A percentile compares a stretch with the other conserved stretches of the same genome.
Conservation (phyloP, 768 basidiomycete genomes). For the Boletus tomentosulus region DNA sequence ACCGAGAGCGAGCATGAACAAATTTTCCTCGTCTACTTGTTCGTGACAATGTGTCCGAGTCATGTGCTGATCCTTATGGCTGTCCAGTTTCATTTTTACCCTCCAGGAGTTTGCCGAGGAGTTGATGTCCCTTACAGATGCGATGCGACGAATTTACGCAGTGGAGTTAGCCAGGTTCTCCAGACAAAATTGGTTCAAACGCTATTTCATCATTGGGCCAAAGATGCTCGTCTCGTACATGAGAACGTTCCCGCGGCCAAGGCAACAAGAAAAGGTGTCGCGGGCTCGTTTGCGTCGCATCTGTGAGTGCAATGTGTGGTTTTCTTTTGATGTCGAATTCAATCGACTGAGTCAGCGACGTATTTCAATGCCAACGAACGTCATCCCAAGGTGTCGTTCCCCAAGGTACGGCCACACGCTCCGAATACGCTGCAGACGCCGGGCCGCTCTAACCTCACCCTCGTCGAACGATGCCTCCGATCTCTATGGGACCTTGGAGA, state of each 20-base stretch:
- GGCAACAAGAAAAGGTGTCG: constrained; percentile 11
- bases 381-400: constrained; percentile 63
- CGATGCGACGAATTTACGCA: constrained; percentile 74
- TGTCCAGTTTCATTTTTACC: constrained; percentile 86
- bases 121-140: constrained; percentile 74
- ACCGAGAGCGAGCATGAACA: constrained; percentile 66
- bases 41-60: constrained; percentile 28
- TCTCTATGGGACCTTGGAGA: constrained; percentile 68
- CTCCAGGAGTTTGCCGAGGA: constrained; percentile 92
- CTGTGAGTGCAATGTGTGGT: constrained; percentile 31
- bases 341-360: constrained; percentile 33
- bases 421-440: constrained; percentile 86
- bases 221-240: constrained; percentile 21
- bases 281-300: constrained; percentile 32
- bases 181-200: constrained; percentile 39
- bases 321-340: constrained; percentile 1
- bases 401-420: constrained; percentile 76
- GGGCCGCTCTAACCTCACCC: constrained; percentile 51
- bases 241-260: constrained; percentile 11
- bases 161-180: constrained; percentile 50
- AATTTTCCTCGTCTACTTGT: constrained; percentile 92
- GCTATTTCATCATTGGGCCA: constrained; percentile 27
- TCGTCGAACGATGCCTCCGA: constrained; percentile 61
- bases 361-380: constrained; percentile 50
- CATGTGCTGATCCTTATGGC: constrained; percentile 7